Percentiles rank a stretch among this genome's conserved stretches.
Conservation (phyloP, 208 protist genomes). For the Wallacemonas sp. region DNA sequence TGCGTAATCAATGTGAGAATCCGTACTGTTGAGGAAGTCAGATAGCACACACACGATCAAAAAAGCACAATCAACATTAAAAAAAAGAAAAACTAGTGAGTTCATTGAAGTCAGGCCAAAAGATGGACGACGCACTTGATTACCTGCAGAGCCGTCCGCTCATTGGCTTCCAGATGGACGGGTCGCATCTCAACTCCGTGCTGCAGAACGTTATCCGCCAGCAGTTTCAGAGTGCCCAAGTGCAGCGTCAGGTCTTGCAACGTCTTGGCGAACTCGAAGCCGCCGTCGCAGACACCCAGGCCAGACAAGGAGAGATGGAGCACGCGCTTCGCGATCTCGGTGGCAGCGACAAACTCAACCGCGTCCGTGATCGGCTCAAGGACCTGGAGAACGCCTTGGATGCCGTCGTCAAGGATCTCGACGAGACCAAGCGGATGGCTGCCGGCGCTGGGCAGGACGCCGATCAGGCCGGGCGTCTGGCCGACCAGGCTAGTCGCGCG, state of each 20-base stretch:
- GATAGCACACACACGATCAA: neutral
- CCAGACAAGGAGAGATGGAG: slow-evolving; percentile 50
- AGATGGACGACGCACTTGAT: slow-evolving; percentile 63
- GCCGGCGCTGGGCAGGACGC: slow-evolving; percentile 41
- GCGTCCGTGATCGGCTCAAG: slow-evolving; percentile 43
- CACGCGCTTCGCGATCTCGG: slow-evolving; percentile 35
- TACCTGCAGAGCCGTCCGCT: slow-evolving; percentile 82
- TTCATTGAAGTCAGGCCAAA: too few relatives aligned
- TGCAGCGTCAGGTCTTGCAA: slow-evolving; percentile 43
- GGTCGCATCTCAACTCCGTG: slow-evolving; percentile 71
- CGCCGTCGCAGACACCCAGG: slow-evolving; percentile 38
- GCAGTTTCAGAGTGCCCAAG: slow-evolving; percentile 41
- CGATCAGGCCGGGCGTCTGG: slow-evolving; percentile 46
- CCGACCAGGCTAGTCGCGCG: slow-evolving; percentile 44
- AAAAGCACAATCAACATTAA: neutral
- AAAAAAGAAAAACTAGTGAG: slow-evolving; percentile 12
- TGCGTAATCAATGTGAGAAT: too few relatives aligned
- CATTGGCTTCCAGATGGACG: slow-evolving; percentile 84
- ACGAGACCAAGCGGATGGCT: slow-evolving; percentile 35
- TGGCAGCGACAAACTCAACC: slow-evolving; percentile 32
- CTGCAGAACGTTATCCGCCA: slow-evolving; percentile 64
- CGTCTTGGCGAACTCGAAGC: slow-evolving; percentile 48
- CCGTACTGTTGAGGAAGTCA: neutral
- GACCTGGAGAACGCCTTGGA: slow-evolving; percentile 57
- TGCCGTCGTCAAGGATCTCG: slow-evolving; percentile 31